phyloP scores from a whole-genome alignment of 1,284 basidiomycete genomes.

The Trichosporon asahii region DNA sequence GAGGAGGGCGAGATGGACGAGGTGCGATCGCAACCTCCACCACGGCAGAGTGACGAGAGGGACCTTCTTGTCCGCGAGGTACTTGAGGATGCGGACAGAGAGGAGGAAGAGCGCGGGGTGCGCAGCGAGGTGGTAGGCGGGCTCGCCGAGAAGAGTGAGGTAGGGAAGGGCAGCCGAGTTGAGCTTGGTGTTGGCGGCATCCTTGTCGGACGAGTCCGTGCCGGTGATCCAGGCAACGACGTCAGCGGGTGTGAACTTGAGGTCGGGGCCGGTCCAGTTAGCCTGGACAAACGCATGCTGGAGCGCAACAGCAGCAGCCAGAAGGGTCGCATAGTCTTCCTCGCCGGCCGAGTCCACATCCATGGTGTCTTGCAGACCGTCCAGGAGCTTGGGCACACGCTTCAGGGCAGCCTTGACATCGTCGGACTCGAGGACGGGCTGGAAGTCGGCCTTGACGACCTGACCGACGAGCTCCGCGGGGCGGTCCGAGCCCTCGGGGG shows the following conservation, averaged over 20 bases:
- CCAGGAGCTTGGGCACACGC: constrained; percentile 27
- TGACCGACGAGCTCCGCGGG: constrained; percentile 31
- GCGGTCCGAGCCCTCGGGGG: neutral
- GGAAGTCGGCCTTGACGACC: constrained; percentile 48
- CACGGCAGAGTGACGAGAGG: constrained; percentile 58
- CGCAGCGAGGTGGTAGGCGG: constrained; percentile 85
- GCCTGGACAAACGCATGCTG: constrained; percentile 87
- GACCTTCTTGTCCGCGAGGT: constrained; percentile 52
- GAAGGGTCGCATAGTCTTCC: constrained; percentile 57
- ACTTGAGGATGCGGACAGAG: constrained; percentile 66
- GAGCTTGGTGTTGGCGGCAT: constrained; percentile 53
- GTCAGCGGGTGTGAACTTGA: constrained; percentile 58
- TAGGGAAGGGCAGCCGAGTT: constrained; percentile 66
- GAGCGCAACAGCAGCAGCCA: constrained; percentile 71
- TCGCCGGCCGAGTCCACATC: constrained; percentile 6
- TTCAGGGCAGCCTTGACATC: constrained; percentile 36
- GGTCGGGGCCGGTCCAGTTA: constrained; percentile 95
- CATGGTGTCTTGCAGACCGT: constrained; percentile 25
- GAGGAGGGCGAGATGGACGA: constrained; percentile 76
- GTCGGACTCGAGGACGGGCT: constrained; percentile 35
- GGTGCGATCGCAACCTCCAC: constrained; percentile 75
- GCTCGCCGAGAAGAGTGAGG: constrained; percentile 84
- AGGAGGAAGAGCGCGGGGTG: constrained; percentile 71
- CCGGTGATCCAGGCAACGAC: constrained; percentile 56
- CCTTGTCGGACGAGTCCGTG: constrained; percentile 31